Evolutionary conservation across 2,329 filamentous ascomycete genomes (phyloP).

Genomic region (Zymoseptoria tritici): DNA sequence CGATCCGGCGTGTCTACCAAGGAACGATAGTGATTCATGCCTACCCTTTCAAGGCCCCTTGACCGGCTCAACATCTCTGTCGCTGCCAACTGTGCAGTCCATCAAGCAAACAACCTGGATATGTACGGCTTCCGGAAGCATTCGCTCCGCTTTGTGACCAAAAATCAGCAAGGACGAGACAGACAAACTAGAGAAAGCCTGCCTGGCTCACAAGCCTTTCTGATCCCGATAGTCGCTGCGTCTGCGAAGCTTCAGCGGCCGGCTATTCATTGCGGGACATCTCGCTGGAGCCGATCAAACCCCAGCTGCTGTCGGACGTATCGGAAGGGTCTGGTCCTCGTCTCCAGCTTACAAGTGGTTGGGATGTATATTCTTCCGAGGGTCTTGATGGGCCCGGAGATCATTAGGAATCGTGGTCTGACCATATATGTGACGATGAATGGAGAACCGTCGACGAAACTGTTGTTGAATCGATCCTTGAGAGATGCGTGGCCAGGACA

Average conservation of each 20-base stretch:
- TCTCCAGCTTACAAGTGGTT: background rate
- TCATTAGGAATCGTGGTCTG: background rate
- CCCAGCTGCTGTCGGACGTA: too few relatives aligned
- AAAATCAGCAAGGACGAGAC: too few relatives aligned
- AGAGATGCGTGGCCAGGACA: too few relatives aligned
- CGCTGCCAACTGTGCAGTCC: background rate
- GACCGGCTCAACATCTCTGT: background rate
- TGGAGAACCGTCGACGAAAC: background rate
- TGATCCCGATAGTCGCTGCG: too few relatives aligned
- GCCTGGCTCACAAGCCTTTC: too few relatives aligned
- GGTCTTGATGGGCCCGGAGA: background rate
- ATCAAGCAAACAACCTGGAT: background rate
- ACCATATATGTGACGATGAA: background rate
- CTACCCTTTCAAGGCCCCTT: background rate
- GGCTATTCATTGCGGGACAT: too few relatives aligned
- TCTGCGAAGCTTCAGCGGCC: too few relatives aligned
- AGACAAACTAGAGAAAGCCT: too few relatives aligned
- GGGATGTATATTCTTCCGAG: background rate
- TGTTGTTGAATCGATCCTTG: too few relatives aligned
- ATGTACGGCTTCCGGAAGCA: background rate
- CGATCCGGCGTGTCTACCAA: background rate
- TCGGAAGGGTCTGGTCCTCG: too few relatives aligned
- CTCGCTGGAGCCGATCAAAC: too few relatives aligned
- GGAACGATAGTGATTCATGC: too few relatives aligned
- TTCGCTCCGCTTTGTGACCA: background rate